phyloP scores from a whole-genome alignment of 2,329 filamentous ascomycete species.

The Xylaria digitata region DNA sequence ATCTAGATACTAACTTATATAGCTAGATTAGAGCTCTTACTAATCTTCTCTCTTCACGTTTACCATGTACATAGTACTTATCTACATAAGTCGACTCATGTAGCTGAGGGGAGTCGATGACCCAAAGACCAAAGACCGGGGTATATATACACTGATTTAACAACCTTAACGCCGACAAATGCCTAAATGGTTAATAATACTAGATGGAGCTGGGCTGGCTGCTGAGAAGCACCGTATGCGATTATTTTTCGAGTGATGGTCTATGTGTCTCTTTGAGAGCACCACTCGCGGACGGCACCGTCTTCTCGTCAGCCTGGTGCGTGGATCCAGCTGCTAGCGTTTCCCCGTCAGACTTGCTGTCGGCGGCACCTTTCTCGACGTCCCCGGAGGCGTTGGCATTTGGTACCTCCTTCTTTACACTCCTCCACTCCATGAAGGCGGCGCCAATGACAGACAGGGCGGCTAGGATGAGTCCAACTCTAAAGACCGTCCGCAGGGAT shows the following conservation, averaged over 20 bases:
- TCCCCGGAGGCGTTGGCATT: slow-evolving; percentile 22
- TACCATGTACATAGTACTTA: slow-evolving; percentile 9
- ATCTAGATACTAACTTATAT: background rate
- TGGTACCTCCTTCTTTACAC: slow-evolving; percentile 52
- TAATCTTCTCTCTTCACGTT: background rate
- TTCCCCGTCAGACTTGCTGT: slow-evolving; percentile 35
- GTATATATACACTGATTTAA: slow-evolving; percentile 26
- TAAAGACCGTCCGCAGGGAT: slow-evolving; percentile 68
- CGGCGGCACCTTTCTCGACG: slow-evolving; percentile 36
- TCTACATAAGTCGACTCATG: background rate
- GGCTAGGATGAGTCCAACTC: slow-evolving; percentile 67
- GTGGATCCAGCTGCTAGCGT: slow-evolving; percentile 29
- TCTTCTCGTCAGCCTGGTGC: slow-evolving; percentile 21
- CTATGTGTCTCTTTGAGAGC: background rate
- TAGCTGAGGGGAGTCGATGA: slow-evolving; percentile 26
- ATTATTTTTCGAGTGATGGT: slow-evolving; percentile 15
- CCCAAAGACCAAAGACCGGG: background rate
- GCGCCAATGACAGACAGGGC: slow-evolving; percentile 66
- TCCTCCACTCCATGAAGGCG: slow-evolving; percentile 69
- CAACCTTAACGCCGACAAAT: slow-evolving; percentile 26
- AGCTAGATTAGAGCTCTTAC: background rate
- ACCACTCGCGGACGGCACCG: background rate
- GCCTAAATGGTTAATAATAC: background rate
- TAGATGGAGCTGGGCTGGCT: background rate
- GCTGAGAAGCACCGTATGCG: background rate